Percentiles rank a stretch among this genome's conserved stretches.
These are phyloP conservation scores for Coffea canephora DNA, from an alignment of 257 asterid species.

Conservation along the genomic window DNA sequence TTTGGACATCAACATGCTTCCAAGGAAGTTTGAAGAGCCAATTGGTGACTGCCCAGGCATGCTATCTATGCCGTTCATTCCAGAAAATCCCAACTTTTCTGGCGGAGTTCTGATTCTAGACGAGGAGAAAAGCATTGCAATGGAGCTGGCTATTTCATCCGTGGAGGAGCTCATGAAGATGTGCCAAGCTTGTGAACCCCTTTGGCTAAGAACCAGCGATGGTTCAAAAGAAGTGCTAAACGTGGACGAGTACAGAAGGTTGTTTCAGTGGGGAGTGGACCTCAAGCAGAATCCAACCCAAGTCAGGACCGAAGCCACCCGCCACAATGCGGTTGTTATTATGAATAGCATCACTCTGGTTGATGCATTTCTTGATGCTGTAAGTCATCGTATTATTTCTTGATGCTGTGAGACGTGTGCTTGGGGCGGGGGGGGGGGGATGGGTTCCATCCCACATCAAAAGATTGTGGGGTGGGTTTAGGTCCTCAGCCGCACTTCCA, in stretches of 20 bases:
- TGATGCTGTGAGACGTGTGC: too few relatives aligned
- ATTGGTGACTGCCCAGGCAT: constrained; percentile 37
- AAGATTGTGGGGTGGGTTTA: too few relatives aligned
- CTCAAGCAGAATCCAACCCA: constrained; percentile 36
- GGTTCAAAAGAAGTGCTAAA: constrained; percentile 44
- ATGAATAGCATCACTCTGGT: constrained; percentile 92
- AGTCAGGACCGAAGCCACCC: constrained; percentile 63
- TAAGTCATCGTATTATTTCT: constrained; percentile 24
- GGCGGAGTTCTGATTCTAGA: constrained; percentile 54
- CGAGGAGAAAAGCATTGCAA: constrained; percentile 68
- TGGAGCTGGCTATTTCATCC: constrained; percentile 65
- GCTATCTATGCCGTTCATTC: constrained; percentile 52
- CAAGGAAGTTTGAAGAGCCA: constrained; percentile 51
- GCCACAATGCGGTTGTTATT: constrained; percentile 70
- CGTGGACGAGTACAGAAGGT: constrained; percentile 58
- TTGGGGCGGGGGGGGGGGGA: too few relatives aligned
- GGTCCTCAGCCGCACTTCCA: too few relatives aligned
- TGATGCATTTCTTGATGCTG: constrained; percentile 88
- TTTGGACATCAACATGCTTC: constrained; percentile 54
- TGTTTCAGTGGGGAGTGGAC: constrained; percentile 63
- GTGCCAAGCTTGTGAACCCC: constrained; percentile 66
- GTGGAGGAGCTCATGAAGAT: constrained; percentile 61
- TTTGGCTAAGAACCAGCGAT: constrained; percentile 47
- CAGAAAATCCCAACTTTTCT: constrained; percentile 49
- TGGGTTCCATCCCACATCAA: too few relatives aligned